Conservation (phyloP, 768 basidiomycete genomes). For the Dendrothele bispora region DNA sequence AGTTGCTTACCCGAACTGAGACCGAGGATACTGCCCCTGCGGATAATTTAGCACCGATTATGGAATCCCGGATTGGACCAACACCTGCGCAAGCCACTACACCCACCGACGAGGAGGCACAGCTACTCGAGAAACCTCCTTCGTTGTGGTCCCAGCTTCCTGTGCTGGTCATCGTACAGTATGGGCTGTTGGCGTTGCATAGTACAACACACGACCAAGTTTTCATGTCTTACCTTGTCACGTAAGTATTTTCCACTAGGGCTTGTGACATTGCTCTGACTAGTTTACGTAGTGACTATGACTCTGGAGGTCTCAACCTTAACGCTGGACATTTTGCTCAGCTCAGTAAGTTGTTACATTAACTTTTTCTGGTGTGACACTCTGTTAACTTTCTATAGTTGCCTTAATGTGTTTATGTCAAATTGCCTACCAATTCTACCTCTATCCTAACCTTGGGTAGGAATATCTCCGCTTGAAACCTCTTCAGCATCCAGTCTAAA, state of each 20-base stretch:
- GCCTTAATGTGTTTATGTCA: constrained; percentile 94
- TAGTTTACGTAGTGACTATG: constrained; percentile 57
- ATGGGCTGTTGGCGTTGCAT: constrained; percentile 86
- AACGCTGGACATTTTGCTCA: constrained; percentile 92
- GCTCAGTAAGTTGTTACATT: constrained; percentile 56
- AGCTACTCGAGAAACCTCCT: constrained; percentile 54
- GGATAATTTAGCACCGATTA: constrained; percentile 47
- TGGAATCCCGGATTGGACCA: constrained; percentile 43
- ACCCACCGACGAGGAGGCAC: constrained; percentile 40
- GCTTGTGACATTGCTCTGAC: constrained; percentile 13
- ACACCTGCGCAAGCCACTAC: constrained; percentile 24
- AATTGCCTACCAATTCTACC: constrained; percentile 87
- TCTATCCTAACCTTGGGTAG: constrained; percentile 81
- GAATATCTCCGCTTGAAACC: constrained; percentile 11
- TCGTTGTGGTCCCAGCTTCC: constrained; percentile 78
- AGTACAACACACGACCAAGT: constrained; percentile 89
- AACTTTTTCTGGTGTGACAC: constrained; percentile 1
- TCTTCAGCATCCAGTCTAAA: background rate
- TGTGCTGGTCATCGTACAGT: constrained; percentile 83
- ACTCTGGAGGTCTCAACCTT: constrained; percentile 86
- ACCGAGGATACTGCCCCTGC: constrained; percentile 22
- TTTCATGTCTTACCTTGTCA: constrained; percentile 88
- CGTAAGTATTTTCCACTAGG: constrained; percentile 47
- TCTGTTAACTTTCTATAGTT: constrained; percentile 44
- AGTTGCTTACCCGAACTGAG: constrained; percentile 48